Evolutionary conservation across 768 basidiomycete species (phyloP).

Genomic region (Leccinum imitatum): DNA sequence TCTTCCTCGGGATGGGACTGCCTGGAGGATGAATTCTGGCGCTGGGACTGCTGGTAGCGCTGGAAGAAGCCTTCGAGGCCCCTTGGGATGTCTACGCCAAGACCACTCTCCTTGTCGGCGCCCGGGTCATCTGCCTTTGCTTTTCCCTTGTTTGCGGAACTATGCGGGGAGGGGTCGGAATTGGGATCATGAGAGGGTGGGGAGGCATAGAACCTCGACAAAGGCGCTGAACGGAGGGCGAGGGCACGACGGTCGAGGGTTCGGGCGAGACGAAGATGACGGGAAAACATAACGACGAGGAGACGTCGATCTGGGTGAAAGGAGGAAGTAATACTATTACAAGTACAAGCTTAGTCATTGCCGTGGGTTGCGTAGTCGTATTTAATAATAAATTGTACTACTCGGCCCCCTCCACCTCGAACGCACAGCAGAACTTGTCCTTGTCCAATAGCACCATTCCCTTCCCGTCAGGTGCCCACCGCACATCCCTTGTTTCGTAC

Average conservation of each 20-base stretch:
- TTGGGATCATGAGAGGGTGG: constrained; percentile 37
- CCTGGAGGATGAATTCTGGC: constrained; percentile 28
- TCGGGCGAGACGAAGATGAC: constrained; percentile 54
- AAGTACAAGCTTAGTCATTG: constrained; percentile 21
- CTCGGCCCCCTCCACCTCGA: constrained; percentile 57
- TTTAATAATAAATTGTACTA: background rate
- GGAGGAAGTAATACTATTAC: background rate
- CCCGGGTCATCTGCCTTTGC: constrained; percentile 34
- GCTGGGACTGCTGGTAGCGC: constrained; percentile 50
- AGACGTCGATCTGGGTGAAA: background rate
- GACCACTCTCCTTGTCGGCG: constrained; percentile 32
- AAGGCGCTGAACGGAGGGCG: constrained; percentile 31
- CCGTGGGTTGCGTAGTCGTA: background rate
- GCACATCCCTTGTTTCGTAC: constrained; percentile 68
- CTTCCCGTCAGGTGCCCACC: constrained; percentile 87
- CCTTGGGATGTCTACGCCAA: constrained; percentile 50
- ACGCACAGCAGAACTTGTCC: constrained; percentile 83
- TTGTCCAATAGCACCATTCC: constrained; percentile 74
- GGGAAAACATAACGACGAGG: constrained; percentile 52
- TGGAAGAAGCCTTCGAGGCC: constrained; percentile 79
- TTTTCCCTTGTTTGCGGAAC: constrained; percentile 30
- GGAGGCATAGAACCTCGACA: constrained; percentile 48
- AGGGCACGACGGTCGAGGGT: constrained; percentile 43
- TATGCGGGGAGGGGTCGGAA: constrained; percentile 28
- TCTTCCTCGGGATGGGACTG: constrained; percentile 32